A percentile compares a stretch with the other conserved stretches of the same genome.
Conservation (phyloP, 768 basidiomycete species). For the Leccinum longicurvipes region DNA sequence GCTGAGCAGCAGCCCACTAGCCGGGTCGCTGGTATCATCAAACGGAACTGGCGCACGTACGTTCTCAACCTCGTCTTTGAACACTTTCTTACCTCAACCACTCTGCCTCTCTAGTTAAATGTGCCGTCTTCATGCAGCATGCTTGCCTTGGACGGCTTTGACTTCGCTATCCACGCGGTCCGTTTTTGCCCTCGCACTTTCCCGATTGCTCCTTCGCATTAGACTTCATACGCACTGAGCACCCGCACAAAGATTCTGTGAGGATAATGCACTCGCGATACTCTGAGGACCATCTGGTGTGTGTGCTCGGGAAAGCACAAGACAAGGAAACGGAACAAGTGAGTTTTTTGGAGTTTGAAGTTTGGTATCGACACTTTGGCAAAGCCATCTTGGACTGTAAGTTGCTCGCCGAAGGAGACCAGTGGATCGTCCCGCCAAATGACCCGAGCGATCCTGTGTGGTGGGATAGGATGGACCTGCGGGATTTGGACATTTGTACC, state of each 20-base stretch:
- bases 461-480: conserved; percentile 83
- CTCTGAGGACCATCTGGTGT: conserved; percentile 96
- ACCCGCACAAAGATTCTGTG: conserved; percentile 88
- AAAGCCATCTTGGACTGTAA: conserved; percentile 89
- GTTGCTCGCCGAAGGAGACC: conserved; percentile 84
- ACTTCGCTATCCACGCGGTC: too few species aligned
- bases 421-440: conserved; percentile 90
- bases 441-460: conserved; percentile 50
- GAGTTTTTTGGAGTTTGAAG: conserved; percentile 90
- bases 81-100: conserved; percentile 45
- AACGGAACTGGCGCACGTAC: conserved; percentile 93
- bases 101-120: too few species aligned
- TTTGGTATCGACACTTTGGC: conserved; percentile 94
- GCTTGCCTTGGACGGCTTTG: too few species aligned
- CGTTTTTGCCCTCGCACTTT: conserved; percentile 92
- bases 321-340: conserved; percentile 97
- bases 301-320: conserved; percentile 85
- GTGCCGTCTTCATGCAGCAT: too few species aligned
- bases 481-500: conserved; percentile 85
- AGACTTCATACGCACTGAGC: conserved; percentile 94
- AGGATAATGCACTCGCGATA: conserved; percentile 93
- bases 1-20: too few species aligned
- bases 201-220: conserved; percentile 87
- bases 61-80: conserved; percentile 28
- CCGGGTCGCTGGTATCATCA: conserved; percentile 92